Percentiles rank a stretch among this genome's conserved stretches.
phyloP scores from a whole-genome alignment of 371 early-diverging fungal genomes.

The Mycotypha africana region DNA sequence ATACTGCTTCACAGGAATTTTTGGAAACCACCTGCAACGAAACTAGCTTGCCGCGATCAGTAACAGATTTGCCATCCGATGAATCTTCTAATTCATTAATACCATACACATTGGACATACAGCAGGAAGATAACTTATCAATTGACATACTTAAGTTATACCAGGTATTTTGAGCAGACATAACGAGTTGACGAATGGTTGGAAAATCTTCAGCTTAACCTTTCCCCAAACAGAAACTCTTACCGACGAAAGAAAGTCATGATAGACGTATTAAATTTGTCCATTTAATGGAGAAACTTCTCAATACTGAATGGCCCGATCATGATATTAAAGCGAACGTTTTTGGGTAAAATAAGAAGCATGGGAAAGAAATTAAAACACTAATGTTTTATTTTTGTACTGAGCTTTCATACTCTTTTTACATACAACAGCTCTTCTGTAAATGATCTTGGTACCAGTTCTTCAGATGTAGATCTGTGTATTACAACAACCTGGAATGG shows the following conservation, averaged over 20 bases:
- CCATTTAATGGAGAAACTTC: constrained; percentile 45
- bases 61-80: constrained; percentile 2
- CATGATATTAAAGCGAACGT: constrained; percentile 54
- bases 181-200: neutral
- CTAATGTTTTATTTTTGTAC: too few relatives aligned
- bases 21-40: neutral
- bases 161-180: constrained; percentile 15
- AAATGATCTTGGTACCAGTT: constrained; percentile 51
- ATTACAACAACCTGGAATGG: constrained; percentile 53
- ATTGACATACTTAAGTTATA: constrained; percentile 14
- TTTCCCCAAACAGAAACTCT: constrained; percentile 24
- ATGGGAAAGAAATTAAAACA: neutral
- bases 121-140: constrained; percentile 17
- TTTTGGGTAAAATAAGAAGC: constrained; percentile 44
- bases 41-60: neutral
- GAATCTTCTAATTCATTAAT: constrained; percentile 1
- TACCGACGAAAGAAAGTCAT: constrained; percentile 55
- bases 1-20: neutral
- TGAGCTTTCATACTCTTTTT: too few relatives aligned
- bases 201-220: neutral
- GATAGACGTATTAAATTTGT: constrained; percentile 48
- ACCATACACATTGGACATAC: constrained; percentile 13
- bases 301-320: constrained; percentile 55
- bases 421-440: constrained; percentile 54
- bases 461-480: constrained; percentile 61